These are phyloP conservation scores for Blepharisma undulans DNA, from an alignment of 169 alveolate species.

Conservation along the genomic window DNA sequence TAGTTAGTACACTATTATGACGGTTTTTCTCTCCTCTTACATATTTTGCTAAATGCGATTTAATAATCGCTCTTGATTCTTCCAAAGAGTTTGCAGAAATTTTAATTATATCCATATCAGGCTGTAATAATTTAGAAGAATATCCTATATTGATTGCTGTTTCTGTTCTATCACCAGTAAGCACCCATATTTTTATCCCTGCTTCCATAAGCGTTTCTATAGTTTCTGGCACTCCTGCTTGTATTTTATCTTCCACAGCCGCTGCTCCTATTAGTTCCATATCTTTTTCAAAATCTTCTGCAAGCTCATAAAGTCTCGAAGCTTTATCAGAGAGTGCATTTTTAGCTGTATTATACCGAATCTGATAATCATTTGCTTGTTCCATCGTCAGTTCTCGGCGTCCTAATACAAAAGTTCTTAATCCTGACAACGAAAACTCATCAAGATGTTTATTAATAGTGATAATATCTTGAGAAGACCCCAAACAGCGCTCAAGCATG, in stretches of 20 bases:
- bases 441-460: slow-evolving; percentile 57
- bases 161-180: slow-evolving; percentile 90
- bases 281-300: slow-evolving; percentile 57
- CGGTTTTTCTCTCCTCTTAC: not conserved
- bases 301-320: not conserved
- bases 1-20: not conserved
- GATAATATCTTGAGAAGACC: slow-evolving; percentile 38
- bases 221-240: slow-evolving; percentile 80
- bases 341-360: slow-evolving; percentile 70
- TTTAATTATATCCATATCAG: not conserved
- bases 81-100: not conserved
- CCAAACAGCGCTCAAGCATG: slow-evolving; percentile 42
- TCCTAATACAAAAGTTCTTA: slow-evolving; percentile 92
- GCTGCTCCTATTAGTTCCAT: slow-evolving; percentile 71
- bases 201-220: slow-evolving; percentile 74
- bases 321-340: slow-evolving; percentile 15
- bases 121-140: slow-evolving; percentile 68
- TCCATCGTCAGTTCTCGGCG: slow-evolving; percentile 82
- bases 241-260: slow-evolving; percentile 84
- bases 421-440: slow-evolving; percentile 87
- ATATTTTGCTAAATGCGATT: slow-evolving; percentile 3
- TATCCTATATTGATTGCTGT: slow-evolving; percentile 86
- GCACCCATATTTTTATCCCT: slow-evolving; percentile 85
- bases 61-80: not conserved
- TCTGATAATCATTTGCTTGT: slow-evolving; percentile 80